Evolutionary conservation across 140 eudicot species (phyloP).

Genomic region (Bidens hawaiensis): DNA sequence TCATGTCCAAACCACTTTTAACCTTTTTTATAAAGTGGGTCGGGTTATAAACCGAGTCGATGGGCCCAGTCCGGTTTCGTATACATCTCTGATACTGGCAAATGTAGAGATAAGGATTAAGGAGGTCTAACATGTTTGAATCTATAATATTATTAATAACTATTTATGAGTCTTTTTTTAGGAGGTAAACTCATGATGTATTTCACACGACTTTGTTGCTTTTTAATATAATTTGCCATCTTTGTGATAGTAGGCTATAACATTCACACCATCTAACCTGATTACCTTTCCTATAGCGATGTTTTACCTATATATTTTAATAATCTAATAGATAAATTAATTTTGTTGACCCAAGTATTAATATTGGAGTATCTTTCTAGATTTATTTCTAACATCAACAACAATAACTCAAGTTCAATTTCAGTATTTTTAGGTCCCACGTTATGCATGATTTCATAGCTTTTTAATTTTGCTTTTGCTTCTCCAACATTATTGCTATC

Average conservation of each 20-base stretch:
- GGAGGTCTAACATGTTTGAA: neutral
- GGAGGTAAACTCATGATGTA: neutral
- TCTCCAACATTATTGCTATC: conserved; percentile 24
- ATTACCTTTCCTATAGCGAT: neutral
- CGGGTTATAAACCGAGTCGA: neutral
- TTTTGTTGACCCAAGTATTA: conserved; percentile 4
- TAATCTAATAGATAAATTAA: neutral
- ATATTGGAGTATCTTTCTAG: conserved; percentile 6
- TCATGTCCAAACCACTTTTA: too few species aligned
- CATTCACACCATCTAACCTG: neutral
- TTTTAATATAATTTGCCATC: neutral
- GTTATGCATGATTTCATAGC: conserved; percentile 16
- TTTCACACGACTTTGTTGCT: neutral
- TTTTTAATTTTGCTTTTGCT: conserved; percentile 28
- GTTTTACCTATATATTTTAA: conserved; percentile 2
- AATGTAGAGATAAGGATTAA: neutral
- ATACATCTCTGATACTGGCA: neutral
- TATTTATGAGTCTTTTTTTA: neutral
- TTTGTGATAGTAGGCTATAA: neutral
- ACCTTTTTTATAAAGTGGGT: neutral
- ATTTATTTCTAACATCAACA: neutral
- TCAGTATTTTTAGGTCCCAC: conserved; percentile 16
- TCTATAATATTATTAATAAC: neutral
- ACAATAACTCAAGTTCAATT: conserved; percentile 11
- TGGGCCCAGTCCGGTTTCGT: too few species aligned